Base-by-base conservation (phyloP, 257 asterid genomes). In the Penstemon eatonii region DNA sequence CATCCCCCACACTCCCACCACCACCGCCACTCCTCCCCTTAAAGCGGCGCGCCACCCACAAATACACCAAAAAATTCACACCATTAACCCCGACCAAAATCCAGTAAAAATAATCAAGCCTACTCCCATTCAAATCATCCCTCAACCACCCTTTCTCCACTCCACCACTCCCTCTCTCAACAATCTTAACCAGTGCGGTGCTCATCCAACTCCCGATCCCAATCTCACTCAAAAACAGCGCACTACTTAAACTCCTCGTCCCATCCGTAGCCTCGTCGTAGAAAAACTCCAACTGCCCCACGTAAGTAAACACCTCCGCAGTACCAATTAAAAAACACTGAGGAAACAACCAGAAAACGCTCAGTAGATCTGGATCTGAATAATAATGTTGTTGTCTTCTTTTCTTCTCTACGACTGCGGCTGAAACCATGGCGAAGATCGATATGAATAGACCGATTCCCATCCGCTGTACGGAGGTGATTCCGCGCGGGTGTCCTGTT, bases 121-220 rank as follows among this genome's bases (percentile, higher is more conserved):
- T 72, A 45, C 96, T 81, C 19, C 53, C 10, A 8, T 84, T 78
- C 1, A 87, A 79, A 80, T 73, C 81, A 79, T 87, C 74, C 66
- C 79, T 83, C 56, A 89, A 61, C 96, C 96, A 89, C 18, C 90
- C 68, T 11, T 11, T 38, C 10, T 11, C 54, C 56, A 44, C 57
- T 13, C 68, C 92, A 1, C 59, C 11, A 41, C 86, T 2, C 86
- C 94, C 58, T 36, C 63, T 77, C 68, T 79, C 81, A 4, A 89
- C 68, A 0, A 74, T 46, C 82, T 81, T 84, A 40, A 89, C 96
- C 63, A 89, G 49, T 19, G 82, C 92, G 0, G 91, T 87, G 55
- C 95, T 89, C 40, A 89, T 72, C 96, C 96, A 89, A 37, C 92
- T 87, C 60, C 96, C 95, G 3, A 89, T 83, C 73, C 96, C 96